Evolutionary conservation across 208 protist genomes (phyloP).

Genomic region (Trypanosomatidae sp.): DNA sequence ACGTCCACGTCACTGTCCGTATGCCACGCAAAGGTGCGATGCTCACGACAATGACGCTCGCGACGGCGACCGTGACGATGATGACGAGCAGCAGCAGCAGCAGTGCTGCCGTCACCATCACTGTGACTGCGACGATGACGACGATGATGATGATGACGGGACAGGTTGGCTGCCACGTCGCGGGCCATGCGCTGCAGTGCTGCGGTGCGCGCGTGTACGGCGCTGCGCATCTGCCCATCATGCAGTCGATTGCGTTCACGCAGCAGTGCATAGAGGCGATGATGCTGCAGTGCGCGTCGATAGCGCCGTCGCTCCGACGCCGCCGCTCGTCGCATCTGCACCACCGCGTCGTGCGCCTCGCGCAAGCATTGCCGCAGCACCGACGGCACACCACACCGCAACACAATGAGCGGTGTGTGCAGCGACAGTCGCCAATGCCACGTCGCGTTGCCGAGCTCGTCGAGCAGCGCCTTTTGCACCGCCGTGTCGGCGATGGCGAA

Average conservation of each 20-base stretch:
- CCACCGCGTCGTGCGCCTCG: slow-evolving; percentile 50
- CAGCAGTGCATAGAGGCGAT: slow-evolving; percentile 37
- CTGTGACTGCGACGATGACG: no score
- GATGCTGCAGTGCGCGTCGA: slow-evolving; percentile 15
- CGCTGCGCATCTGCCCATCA: slow-evolving; percentile 19
- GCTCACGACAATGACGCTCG: no score
- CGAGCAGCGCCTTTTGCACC: slow-evolving; percentile 36
- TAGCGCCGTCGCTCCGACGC: slow-evolving; percentile 11
- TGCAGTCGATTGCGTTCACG: slow-evolving; percentile 36
- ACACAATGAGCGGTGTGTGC: slow-evolving; percentile 43
- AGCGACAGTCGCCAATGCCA: slow-evolving; percentile 52
- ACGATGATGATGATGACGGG: no score
- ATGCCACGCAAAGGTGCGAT: no score
- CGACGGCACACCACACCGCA: slow-evolving; percentile 45
- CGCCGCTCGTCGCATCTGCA: slow-evolving; percentile 26
- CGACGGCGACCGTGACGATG: no score
- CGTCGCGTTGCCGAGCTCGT: slow-evolving; percentile 32
- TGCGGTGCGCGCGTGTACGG: slow-evolving; percentile 18
- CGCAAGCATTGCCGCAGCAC: slow-evolving; percentile 44
- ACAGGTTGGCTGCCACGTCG: slow-evolving; percentile 22
- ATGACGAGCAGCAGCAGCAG: no score
- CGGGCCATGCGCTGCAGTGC: slow-evolving; percentile 30
- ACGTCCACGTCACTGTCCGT: no score
- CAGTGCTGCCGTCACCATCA: no score
- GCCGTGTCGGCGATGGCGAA: slow-evolving; percentile 20